Evolutionary conservation across 306 rosid species (phyloP).

Genomic region (Quercus glauca): DNA sequence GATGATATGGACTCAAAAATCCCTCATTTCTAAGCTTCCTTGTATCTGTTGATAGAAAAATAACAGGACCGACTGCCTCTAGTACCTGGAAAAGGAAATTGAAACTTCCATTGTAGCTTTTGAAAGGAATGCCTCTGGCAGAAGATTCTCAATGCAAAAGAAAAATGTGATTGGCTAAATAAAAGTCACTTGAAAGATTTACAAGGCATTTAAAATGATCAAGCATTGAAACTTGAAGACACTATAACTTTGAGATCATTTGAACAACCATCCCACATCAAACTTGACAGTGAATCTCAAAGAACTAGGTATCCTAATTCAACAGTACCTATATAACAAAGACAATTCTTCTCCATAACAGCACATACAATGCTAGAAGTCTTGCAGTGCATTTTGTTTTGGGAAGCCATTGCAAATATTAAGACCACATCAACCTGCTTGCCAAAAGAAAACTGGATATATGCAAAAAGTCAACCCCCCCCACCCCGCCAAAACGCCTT

Average conservation of each 20-base stretch:
- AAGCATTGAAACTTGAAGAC: not conserved
- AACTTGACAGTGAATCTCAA: not conserved
- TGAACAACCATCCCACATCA: not conserved
- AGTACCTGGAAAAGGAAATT: slow-evolving; percentile 58
- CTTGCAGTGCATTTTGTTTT: not conserved
- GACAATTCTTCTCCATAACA: not conserved
- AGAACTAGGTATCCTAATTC: not conserved
- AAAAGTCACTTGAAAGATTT: not conserved
- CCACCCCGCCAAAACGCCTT: no score
- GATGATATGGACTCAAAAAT: slow-evolving; percentile 96
- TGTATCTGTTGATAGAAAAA: slow-evolving; percentile 93
- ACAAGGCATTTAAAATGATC: not conserved
- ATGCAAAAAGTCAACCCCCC: not conserved
- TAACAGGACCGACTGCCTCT: slow-evolving; percentile 97
- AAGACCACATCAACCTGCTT: not conserved
- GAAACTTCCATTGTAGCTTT: not conserved
- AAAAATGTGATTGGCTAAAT: not conserved
- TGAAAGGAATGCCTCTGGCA: not conserved
- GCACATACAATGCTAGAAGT: not conserved
- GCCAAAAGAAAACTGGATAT: not conserved
- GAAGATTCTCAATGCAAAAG: not conserved
- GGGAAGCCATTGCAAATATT: not conserved
- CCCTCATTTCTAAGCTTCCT: slow-evolving; percentile 98
- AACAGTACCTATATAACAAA: not conserved
- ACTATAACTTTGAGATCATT: not conserved